phyloP scores from a whole-genome alignment of 768 basidiomycete species.

The Suillus occidentalis region DNA sequence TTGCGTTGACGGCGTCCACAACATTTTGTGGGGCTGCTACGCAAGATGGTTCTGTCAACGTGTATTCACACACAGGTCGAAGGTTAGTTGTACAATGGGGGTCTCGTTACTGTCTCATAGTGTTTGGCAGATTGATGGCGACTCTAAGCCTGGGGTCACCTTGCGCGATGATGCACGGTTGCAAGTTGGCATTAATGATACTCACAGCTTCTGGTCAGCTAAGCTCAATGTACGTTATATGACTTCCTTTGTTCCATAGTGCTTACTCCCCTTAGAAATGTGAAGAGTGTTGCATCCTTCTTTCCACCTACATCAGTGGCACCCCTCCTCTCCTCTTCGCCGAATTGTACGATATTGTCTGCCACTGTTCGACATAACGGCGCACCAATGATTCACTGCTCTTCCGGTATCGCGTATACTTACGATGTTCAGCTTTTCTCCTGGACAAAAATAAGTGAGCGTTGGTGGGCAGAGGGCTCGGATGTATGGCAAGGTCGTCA shows the following conservation, averaged over 20 bases:
- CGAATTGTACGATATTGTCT: constrained; percentile 61
- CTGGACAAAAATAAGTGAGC: constrained; percentile 77
- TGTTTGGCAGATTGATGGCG: constrained; percentile 63
- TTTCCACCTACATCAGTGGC: constrained; percentile 67
- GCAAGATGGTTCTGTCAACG: constrained; percentile 76
- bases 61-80: constrained; percentile 84
- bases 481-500: constrained; percentile 80
- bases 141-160: constrained; percentile 71
- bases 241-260: not conserved
- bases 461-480: constrained; percentile 85
- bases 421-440: constrained; percentile 67
- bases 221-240: constrained; percentile 64
- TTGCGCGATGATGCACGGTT: constrained; percentile 66
- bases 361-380: constrained; percentile 78
- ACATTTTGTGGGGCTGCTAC: constrained; percentile 74
- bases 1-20: constrained; percentile 62
- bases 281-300: constrained; percentile 62
- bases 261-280: constrained; percentile 58
- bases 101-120: not conserved
- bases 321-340: constrained; percentile 54
- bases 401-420: constrained; percentile 75
- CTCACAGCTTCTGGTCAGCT: constrained; percentile 72
- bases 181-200: constrained; percentile 63
- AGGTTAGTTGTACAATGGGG: constrained; percentile 47
- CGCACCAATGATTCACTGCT: constrained; percentile 71